Conservation (phyloP, 1,139 yeast genomes). For the Nakaseomyces nivariensis region DNA sequence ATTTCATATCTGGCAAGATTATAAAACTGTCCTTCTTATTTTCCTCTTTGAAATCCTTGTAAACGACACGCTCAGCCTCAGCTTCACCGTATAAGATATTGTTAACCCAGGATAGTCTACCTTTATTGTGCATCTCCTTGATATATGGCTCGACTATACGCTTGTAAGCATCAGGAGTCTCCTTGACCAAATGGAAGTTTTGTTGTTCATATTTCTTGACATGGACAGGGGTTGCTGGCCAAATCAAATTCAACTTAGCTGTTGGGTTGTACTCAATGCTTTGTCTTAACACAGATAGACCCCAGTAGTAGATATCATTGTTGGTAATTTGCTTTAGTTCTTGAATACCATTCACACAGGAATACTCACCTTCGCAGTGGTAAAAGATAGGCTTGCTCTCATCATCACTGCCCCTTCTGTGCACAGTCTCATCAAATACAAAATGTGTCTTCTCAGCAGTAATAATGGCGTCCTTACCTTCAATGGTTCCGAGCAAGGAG, state of each 20-base stretch:
- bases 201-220: conserved; percentile 63
- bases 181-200: conserved; percentile 49
- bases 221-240: conserved; percentile 86
- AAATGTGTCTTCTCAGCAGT: conserved; percentile 68
- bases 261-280: conserved; percentile 42
- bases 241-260: conserved; percentile 67
- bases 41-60: conserved; percentile 21
- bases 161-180: conserved; percentile 70
- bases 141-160: conserved; percentile 66
- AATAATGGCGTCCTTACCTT: conserved; percentile 53
- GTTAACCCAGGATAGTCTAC: conserved; percentile 76
- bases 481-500: conserved; percentile 60
- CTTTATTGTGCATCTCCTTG: conserved; percentile 59
- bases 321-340: conserved; percentile 41
- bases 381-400: conserved; percentile 18
- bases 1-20: conserved; percentile 75
- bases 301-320: conserved; percentile 86
- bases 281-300: conserved; percentile 44
- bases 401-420: conserved; percentile 18
- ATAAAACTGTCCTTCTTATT: conserved; percentile 50
- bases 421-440: conserved; percentile 21
- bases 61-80: conserved; percentile 64
- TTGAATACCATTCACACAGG: conserved; percentile 30
- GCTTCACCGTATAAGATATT: conserved; percentile 75
- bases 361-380: conserved; percentile 25